Percentiles rank a stretch among this genome's conserved stretches.
phyloP scores from a whole-genome alignment of 2,329 filamentous ascomycete genomes.

The Fonsecaea monophora region DNA sequence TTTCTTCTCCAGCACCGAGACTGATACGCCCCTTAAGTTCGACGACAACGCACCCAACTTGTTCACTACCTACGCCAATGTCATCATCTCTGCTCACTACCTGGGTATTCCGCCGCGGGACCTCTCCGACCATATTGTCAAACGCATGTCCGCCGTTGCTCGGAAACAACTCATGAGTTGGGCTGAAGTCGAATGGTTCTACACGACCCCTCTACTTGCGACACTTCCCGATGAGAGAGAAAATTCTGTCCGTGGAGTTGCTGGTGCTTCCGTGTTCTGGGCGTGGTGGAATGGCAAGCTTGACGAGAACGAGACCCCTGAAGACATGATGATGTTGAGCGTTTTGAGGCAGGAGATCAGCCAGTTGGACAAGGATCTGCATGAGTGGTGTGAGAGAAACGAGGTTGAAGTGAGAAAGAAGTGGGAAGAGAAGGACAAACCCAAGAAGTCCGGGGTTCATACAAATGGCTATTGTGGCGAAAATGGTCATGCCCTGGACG shows the following conservation, averaged over 20 bases:
- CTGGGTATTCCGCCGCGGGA: slow-evolving; percentile 34
- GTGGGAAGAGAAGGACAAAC: slow-evolving; percentile 33
- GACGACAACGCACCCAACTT: slow-evolving; percentile 26
- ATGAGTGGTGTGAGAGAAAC: slow-evolving; percentile 33
- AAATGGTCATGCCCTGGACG: slow-evolving; percentile 8
- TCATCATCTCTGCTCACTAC: slow-evolving; percentile 29
- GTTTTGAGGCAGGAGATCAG: slow-evolving; percentile 27
- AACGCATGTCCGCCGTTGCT: slow-evolving; percentile 32
- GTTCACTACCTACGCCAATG: slow-evolving; percentile 30
- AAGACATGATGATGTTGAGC: slow-evolving; percentile 29
- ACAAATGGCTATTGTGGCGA: slow-evolving; percentile 6
- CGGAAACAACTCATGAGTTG: slow-evolving; percentile 32
- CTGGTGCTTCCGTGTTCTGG: slow-evolving; percentile 31
- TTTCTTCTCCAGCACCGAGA: background rate
- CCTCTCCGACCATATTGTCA: slow-evolving; percentile 29
- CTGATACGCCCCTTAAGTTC: slow-evolving; percentile 15
- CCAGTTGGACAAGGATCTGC: slow-evolving; percentile 32
- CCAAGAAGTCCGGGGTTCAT: slow-evolving; percentile 10
- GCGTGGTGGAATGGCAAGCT: slow-evolving; percentile 34
- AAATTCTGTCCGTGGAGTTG: slow-evolving; percentile 29
- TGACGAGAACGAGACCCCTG: slow-evolving; percentile 32
- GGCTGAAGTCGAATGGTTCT: slow-evolving; percentile 36
- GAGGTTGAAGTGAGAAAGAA: slow-evolving; percentile 29
- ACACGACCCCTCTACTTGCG: slow-evolving; percentile 20
- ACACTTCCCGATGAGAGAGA: slow-evolving; percentile 21